Evolutionary conservation across 1,139 yeast genomes (phyloP).

Genomic region (Magnusiomyces suaveolens): DNA sequence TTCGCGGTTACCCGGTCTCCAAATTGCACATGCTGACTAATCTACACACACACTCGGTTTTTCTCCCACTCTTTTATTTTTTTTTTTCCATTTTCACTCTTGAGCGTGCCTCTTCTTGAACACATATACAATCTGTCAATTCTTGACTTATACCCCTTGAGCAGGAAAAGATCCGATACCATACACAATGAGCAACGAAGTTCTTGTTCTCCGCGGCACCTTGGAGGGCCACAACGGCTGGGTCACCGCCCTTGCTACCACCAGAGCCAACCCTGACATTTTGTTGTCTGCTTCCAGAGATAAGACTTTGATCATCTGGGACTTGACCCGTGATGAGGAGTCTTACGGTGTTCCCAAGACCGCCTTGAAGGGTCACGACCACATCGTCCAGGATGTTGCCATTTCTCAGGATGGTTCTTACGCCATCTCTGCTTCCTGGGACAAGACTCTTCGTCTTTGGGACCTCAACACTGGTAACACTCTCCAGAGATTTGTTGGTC

Average conservation of each 20-base stretch:
- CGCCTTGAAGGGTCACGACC: conserved; percentile 97
- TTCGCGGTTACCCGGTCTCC: background rate
- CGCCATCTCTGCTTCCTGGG: conserved; percentile 99
- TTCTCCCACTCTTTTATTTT: background rate
- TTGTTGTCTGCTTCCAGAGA: conserved; percentile 98
- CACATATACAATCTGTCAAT: background rate
- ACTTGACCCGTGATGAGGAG: conserved; percentile 94
- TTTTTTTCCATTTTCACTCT: background rate
- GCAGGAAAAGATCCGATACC: conserved; percentile 4
- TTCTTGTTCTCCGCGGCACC: conserved; percentile 98
- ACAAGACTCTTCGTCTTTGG: conserved; percentile 98
- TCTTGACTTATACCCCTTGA: background rate
- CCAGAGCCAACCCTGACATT: conserved; percentile 97
- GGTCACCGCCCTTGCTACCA: conserved; percentile 98
- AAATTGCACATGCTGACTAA: background rate
- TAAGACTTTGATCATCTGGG: conserved; percentile 97
- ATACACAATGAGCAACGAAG: conserved; percentile 45
- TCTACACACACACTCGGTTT: background rate
- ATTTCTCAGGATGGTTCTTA: conserved; percentile 97
- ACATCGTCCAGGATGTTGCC: conserved; percentile 96
- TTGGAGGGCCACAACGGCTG: conserved; percentile 68
- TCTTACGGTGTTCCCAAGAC: conserved; percentile 98
- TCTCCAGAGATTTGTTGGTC: conserved; percentile 94
- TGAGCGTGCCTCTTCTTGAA: background rate
- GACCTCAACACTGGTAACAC: conserved; percentile 91